Conservation (phyloP, 176 grass and related monocot genomes). For the Melocanna baccifera region DNA sequence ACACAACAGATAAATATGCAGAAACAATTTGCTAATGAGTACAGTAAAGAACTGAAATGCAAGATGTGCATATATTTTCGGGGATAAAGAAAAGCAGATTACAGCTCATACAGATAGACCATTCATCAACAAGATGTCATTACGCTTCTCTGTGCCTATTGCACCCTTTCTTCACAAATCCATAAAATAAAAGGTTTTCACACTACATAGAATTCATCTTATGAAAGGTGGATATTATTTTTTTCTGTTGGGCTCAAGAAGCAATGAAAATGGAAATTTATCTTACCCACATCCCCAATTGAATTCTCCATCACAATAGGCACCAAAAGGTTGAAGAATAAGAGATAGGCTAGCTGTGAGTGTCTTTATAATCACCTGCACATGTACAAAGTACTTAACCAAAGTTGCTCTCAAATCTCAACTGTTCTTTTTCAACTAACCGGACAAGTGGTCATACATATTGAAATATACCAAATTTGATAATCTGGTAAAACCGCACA, state of each 20-base stretch:
- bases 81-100: neutral
- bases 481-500: conserved; percentile 69
- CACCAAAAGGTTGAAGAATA: conserved; percentile 88
- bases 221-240: neutral
- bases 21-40: neutral
- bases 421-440: neutral
- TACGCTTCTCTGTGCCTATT: neutral
- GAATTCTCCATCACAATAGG: conserved; percentile 96
- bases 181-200: neutral
- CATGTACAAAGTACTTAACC: conserved; percentile 3
- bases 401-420: conserved; percentile 9
- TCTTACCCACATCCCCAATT: conserved; percentile 84
- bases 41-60: conserved; percentile 19
- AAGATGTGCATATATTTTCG: neutral
- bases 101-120: neutral
- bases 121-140: neutral
- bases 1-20: neutral
- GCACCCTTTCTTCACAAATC: neutral
- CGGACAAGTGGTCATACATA: conserved; percentile 54
- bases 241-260: neutral
- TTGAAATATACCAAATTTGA: conserved; percentile 91
- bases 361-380: conserved; percentile 97
- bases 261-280: conserved; percentile 13
- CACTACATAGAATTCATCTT: neutral
- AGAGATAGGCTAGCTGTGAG: conserved; percentile 83